These are phyloP conservation scores for Marasmius sp. DNA, from an alignment of 1,284 basidiomycete species.

Conservation along the genomic window DNA sequence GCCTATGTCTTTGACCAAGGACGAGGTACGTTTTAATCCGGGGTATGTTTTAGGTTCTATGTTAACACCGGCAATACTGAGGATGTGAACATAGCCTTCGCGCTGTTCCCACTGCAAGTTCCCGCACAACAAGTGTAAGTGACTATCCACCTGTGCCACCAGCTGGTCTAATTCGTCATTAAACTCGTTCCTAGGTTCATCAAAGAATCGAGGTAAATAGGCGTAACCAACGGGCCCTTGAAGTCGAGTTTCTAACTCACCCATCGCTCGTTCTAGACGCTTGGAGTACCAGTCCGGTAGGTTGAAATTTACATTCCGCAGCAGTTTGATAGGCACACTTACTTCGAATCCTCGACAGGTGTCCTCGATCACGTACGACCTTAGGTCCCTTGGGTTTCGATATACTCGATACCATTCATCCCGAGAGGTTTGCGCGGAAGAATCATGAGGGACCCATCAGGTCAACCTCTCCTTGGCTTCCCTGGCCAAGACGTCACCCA, in stretches of 20 bases:
- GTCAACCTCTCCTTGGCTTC: not conserved
- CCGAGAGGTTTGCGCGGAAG: not conserved
- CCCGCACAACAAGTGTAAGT: not conserved
- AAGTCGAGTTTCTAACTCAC: not conserved
- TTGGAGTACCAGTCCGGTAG: conserved; percentile 2
- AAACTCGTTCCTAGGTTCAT: not conserved
- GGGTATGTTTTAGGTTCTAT: not conserved
- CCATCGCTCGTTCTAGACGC: not conserved
- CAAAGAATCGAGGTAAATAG: conserved; percentile 1
- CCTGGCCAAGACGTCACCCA: conserved; percentile 4
- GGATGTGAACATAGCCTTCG: not conserved
- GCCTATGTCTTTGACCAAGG: not conserved
- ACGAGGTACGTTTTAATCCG: not conserved
- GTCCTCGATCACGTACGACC: not conserved
- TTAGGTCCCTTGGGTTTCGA: not conserved
- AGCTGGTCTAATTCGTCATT: not conserved
- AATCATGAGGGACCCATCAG: not conserved
- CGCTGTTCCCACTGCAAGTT: conserved; percentile 8
- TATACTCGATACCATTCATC: not conserved
- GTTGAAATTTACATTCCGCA: conserved; percentile 1
- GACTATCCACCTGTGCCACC: not conserved
- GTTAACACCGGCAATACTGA: not conserved
- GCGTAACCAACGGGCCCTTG: not conserved
- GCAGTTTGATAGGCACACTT: not conserved
- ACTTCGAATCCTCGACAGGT: not conserved